Evolutionary conservation across 1,139 yeast species (phyloP).

Genomic region (Saccharomyces hybrid): DNA sequence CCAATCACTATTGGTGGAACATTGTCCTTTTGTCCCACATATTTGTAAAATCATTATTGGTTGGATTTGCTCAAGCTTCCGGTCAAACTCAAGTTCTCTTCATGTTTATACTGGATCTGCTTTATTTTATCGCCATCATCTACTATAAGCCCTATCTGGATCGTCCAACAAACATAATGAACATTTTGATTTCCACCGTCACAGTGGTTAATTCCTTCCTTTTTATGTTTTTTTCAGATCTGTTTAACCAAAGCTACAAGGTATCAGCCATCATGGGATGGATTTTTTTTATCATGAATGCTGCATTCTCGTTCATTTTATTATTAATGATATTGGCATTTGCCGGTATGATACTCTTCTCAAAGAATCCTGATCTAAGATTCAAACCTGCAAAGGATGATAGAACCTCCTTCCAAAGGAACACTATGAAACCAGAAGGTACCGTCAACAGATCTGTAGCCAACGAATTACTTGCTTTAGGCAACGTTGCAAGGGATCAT

Average conservation of each 20-base stretch:
- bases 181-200: slow-evolving; percentile 56
- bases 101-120: slow-evolving; percentile 57
- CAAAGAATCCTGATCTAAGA: slow-evolving; percentile 76
- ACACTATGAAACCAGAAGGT: slow-evolving; percentile 39
- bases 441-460: slow-evolving; percentile 22
- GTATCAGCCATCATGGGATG: slow-evolving; percentile 73
- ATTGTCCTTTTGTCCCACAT: slow-evolving; percentile 47
- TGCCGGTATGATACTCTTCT: slow-evolving; percentile 46
- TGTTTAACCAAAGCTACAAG: slow-evolving; percentile 58
- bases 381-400: slow-evolving; percentile 78
- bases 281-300: slow-evolving; percentile 67
- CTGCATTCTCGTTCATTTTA: slow-evolving; percentile 61
- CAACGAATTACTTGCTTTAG: slow-evolving; percentile 40
- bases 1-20: slow-evolving; percentile 72
- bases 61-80: slow-evolving; percentile 58
- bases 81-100: slow-evolving; percentile 64
- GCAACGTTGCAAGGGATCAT: slow-evolving; percentile 65
- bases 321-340: slow-evolving; percentile 54
- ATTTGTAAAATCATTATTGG: slow-evolving; percentile 52
- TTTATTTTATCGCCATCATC: slow-evolving; percentile 50
- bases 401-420: slow-evolving; percentile 66
- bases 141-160: slow-evolving; percentile 58
- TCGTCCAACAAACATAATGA: slow-evolving; percentile 59
- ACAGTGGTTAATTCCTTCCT: slow-evolving; percentile 61
- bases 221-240: slow-evolving; percentile 63